Conservation (phyloP, 2,329 filamentous ascomycete genomes). For the Epichloe elymi region DNA sequence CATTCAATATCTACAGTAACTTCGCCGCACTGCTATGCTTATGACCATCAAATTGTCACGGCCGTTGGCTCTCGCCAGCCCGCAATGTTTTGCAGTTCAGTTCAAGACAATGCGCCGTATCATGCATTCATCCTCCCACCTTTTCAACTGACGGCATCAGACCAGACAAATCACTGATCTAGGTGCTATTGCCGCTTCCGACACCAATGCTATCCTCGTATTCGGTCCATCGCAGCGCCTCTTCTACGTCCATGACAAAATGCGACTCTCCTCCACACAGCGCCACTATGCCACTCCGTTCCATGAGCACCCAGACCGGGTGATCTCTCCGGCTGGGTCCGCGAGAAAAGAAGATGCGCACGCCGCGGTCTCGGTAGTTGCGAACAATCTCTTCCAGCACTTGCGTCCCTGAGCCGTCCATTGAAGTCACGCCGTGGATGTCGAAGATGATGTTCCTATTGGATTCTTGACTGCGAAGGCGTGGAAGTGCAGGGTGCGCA, state of each 20-base stretch:
- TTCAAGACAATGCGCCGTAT: not conserved
- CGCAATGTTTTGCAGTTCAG: too few species aligned
- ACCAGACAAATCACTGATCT: not conserved
- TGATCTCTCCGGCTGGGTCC: conserved; percentile 33
- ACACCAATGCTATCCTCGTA: conserved; percentile 39
- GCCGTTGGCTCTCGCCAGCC: not conserved
- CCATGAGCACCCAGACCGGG: conserved; percentile 59
- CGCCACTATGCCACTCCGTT: conserved; percentile 72
- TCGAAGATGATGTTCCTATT: conserved; percentile 94
- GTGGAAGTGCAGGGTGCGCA: conserved; percentile 78
- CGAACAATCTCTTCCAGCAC: conserved; percentile 82
- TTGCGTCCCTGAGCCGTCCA: conserved; percentile 88
- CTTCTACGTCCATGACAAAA: conserved; percentile 72
- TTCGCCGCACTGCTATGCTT: not conserved
- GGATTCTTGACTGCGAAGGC: conserved; percentile 61
- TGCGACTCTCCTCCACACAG: conserved; percentile 63
- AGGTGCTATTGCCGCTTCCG: conserved; percentile 9
- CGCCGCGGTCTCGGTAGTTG: conserved; percentile 62
- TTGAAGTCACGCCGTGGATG: conserved; percentile 88
- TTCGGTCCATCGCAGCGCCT: conserved; percentile 73
- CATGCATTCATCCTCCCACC: not conserved
- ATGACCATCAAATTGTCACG: not conserved
- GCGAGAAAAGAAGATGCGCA: conserved; percentile 61
- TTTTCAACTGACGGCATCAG: not conserved
- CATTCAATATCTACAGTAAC: too few species aligned